Evolutionary conservation across 192 early-diverging fungal genomes (phyloP), one percentile per base, ranked within the genome.

Genomic region (Coemansia sp.): DNA sequence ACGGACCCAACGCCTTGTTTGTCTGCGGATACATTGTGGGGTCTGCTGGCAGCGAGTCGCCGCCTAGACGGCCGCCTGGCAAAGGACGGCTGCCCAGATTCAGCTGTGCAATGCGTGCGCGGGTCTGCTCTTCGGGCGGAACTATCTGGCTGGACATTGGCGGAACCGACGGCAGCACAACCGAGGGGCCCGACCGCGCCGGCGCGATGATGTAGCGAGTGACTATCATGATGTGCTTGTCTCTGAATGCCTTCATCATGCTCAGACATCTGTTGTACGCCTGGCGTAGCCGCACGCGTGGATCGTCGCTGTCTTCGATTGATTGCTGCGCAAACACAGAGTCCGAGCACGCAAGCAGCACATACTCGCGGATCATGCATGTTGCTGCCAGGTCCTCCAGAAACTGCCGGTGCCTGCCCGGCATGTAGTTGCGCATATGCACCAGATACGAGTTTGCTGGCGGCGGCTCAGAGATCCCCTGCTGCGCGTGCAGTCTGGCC

Each of bases 361-460:
- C 89, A 58, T 85, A 93, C 23, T 86, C 85, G 56, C 92, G 87
- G 44, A 94, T 77, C 63, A 86, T 84, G 68, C 91, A 85, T 5
- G 84, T 80, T n/a, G 83, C 77, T 6, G 87, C 85, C 13, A 93
- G 69, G 64, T 93, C 90, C 42, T 91, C 86, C 39, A 99, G 81
- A 75, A 98, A 99, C 42, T 85, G 83, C 26, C 95, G 92, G 76
- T 96, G 94, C 5, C 88, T 84, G 60, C 89, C 88, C 8, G 97
- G 93, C 88, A 99, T 93, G 77, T 96, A 95, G 67, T 92, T 86
- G 53, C 95, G 91, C 93, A 99, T 99, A 49, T 90, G 91, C 56
- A 90, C 86, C 65, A 93, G 53, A 79, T 93, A 85, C 88, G 92
- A 92, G 74, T 89, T 91, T 6, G 76, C 81, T 18, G 63, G 42